Evolutionary conservation across 768 basidiomycete genomes (phyloP).

Genomic region (Suillus subaureus): DNA sequence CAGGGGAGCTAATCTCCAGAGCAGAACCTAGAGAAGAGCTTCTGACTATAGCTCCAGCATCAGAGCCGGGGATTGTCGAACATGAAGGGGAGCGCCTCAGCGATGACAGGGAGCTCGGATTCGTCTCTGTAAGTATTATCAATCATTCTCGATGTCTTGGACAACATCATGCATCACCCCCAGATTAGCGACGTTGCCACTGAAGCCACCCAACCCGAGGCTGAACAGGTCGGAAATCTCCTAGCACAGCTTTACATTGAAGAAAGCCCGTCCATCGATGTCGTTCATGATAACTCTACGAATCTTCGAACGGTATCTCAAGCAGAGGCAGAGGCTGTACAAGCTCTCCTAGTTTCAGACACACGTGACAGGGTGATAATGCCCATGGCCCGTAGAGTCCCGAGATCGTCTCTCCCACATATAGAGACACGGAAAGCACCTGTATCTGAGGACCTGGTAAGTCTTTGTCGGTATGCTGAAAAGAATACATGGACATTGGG

Average conservation of each 20-base stretch:
- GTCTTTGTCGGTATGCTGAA: background rate
- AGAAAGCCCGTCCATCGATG: background rate
- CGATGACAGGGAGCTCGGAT: background rate
- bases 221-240: slow-evolving; percentile 2
- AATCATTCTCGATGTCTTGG: too few relatives aligned
- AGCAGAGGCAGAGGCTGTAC: background rate
- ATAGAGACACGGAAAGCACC: slow-evolving; percentile 1
- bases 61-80: background rate
- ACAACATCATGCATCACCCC: background rate
- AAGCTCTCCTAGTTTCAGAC: background rate
- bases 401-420: background rate
- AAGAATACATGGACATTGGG: background rate
- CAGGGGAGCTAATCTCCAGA: background rate
- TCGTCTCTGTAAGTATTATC: background rate
- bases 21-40: background rate
- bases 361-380: background rate
- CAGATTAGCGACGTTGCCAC: background rate
- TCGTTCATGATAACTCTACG: background rate
- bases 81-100: background rate
- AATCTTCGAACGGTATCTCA: background rate
- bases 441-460: background rate
- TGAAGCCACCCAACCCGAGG: background rate
- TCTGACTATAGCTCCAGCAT: background rate
- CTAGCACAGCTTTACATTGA: background rate
- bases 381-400: background rate